A percentile compares a stretch with the other conserved stretches of the same genome.
These are phyloP conservation scores for Clonostachys rosea DNA, from an alignment of 2,329 filamentous ascomycete species.

Conservation along the genomic window DNA sequence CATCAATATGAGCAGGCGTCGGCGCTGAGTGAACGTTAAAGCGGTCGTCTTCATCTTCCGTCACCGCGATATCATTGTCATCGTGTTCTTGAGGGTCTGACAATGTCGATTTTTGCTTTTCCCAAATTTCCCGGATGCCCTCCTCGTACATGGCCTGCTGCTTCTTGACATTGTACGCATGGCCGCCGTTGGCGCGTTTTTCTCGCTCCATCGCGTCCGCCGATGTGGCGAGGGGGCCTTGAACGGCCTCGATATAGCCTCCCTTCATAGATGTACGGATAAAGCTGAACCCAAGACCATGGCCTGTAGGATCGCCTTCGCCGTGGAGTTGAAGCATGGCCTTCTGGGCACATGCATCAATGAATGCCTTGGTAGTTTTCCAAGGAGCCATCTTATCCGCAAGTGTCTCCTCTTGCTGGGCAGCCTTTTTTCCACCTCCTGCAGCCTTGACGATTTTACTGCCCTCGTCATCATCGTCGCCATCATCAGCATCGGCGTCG, in stretches of 20 bases:
- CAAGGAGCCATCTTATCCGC: conserved; percentile 91
- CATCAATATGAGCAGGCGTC: conserved; percentile 65
- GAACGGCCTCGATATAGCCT: conserved; percentile 80
- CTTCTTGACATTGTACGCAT: conserved; percentile 95
- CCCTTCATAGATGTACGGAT: conserved; percentile 99
- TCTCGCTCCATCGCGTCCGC: conserved; percentile 86
- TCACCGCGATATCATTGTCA: conserved; percentile 53
- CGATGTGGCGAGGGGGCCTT: conserved; percentile 58
- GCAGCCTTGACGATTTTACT: conserved; percentile 18
- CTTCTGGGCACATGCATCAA: conserved; percentile 89
- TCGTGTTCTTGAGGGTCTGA: conserved; percentile 67
- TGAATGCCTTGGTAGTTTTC: conserved; percentile 95
- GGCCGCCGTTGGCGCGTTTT: conserved; percentile 83
- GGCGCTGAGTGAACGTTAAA: conserved; percentile 70
- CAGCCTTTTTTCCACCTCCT: conserved; percentile 35
- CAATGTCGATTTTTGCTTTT: conserved; percentile 75
- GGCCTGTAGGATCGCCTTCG: conserved; percentile 89
- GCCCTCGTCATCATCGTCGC: conserved; percentile 38
- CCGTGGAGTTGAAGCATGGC: conserved; percentile 96
- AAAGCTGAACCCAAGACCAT: conserved; percentile 93
- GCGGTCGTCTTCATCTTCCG: conserved; percentile 58
- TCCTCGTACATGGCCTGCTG: conserved; percentile 91
- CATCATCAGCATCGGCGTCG: conserved; percentile 56
- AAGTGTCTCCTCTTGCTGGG: conserved; percentile 63
- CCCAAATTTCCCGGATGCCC: conserved; percentile 89